Conservation (phyloP, 2,329 filamentous ascomycete species). For the Xylaria sp. region DNA sequence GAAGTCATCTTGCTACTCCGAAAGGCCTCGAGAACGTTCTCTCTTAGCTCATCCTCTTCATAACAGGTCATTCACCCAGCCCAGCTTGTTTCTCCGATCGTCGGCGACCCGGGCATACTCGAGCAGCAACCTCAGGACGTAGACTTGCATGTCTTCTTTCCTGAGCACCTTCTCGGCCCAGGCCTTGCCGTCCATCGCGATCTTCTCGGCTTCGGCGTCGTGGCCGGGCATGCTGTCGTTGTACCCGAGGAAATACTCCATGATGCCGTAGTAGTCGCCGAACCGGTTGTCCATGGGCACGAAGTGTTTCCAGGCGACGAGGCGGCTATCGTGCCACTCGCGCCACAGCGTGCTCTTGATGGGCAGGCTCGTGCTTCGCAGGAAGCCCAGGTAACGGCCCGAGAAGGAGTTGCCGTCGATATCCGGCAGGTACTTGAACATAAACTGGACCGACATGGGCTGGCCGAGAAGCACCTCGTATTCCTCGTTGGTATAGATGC, state of each 20-base stretch:
- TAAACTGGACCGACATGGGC: constrained; percentile 56
- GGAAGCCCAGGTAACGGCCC: constrained; percentile 69
- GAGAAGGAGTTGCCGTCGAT: constrained; percentile 76
- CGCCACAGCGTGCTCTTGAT: constrained; percentile 78
- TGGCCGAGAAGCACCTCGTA: constrained; percentile 45
- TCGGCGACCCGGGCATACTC: constrained; percentile 64
- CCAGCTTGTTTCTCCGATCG: constrained; percentile 54
- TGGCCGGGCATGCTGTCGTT: constrained; percentile 45
- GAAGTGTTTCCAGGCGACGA: constrained; percentile 79
- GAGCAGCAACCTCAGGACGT: constrained; percentile 65
- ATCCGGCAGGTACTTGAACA: constrained; percentile 72
- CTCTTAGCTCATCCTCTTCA: constrained; percentile 16
- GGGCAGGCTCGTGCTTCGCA: constrained; percentile 69
- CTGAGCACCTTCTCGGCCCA: constrained; percentile 72
- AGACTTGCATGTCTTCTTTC: constrained; percentile 74
- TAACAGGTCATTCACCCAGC: constrained; percentile 56
- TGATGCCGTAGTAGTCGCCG: constrained; percentile 70
- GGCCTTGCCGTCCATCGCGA: constrained; percentile 65
- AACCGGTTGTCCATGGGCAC: constrained; percentile 78
- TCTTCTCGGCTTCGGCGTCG: constrained; percentile 63
- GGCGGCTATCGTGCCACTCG: constrained; percentile 78
- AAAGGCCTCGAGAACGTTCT: not conserved
- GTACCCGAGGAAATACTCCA: constrained; percentile 75
- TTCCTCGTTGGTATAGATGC: constrained; percentile 53
- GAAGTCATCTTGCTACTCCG: not conserved